Evolutionary conservation across 305 asterid species (phyloP).

Genomic region (Fraxinus ornus): DNA sequence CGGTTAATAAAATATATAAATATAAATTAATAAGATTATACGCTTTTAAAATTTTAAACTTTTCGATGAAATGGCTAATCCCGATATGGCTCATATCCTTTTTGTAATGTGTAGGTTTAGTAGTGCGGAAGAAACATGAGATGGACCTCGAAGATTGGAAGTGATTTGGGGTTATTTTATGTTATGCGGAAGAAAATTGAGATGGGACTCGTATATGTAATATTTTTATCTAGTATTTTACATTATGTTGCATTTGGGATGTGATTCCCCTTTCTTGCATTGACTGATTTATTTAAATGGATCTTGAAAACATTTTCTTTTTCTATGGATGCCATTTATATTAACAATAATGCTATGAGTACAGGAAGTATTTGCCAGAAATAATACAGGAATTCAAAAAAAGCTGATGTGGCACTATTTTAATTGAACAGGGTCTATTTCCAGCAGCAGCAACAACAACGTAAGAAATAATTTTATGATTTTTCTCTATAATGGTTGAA

Average conservation of each 20-base stretch:
- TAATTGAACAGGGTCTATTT: conserved; percentile 54
- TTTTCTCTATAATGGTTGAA: neutral
- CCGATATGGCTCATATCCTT: neutral
- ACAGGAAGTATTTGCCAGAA: too few species aligned
- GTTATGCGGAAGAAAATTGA: neutral
- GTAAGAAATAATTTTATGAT: conserved; percentile 34
- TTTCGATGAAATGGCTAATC: neutral
- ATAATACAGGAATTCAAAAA: too few species aligned
- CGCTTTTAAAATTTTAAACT: neutral
- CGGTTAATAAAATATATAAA: neutral
- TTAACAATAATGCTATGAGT: too few species aligned
- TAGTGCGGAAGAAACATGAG: neutral
- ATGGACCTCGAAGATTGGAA: neutral
- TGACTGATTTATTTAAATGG: neutral
- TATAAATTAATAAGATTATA: neutral
- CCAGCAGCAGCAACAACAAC: conserved; percentile 36
- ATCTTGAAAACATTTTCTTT: neutral
- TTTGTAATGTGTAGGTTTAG: neutral
- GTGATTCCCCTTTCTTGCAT: neutral
- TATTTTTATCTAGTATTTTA: neutral
- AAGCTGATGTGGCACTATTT: too few species aligned
- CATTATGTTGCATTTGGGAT: neutral
- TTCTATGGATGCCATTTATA: neutral
- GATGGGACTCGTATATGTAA: neutral
- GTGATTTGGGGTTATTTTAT: neutral